Evolutionary conservation across 345 rosid genomes (phyloP).

Genomic region (Mercurialis annua): DNA sequence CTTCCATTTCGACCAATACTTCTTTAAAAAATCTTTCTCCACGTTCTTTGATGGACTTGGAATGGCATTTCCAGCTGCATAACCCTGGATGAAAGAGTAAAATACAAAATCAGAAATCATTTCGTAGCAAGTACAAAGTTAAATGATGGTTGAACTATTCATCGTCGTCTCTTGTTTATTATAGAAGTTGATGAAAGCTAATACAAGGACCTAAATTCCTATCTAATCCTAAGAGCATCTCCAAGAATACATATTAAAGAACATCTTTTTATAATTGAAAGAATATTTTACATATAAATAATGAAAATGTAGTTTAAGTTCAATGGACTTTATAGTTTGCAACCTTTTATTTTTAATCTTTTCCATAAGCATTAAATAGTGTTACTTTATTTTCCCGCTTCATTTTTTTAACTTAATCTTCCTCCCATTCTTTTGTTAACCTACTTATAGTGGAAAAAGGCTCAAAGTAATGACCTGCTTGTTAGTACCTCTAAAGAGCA

Average conservation of each 20-base stretch:
- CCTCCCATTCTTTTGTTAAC: no score
- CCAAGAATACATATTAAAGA: no score
- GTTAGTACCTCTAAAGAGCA: slow-evolving; percentile 82
- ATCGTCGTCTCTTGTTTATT: not conserved
- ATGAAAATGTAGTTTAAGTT: no score
- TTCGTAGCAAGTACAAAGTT: not conserved
- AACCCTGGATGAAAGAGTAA: slow-evolving; percentile 53
- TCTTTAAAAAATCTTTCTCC: slow-evolving; percentile 69
- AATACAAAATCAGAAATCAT: not conserved
- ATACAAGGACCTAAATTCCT: not conserved
- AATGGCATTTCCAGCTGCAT: slow-evolving; percentile 85
- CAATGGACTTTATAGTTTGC: no score
- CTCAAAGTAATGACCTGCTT: slow-evolving; percentile 10
- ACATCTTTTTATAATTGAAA: no score
- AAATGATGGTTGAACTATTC: not conserved
- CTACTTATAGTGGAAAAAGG: not conserved
- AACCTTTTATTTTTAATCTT: no score
- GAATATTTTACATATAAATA: no score
- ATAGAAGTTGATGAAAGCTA: not conserved
- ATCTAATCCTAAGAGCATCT: no score
- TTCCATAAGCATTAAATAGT: no score
- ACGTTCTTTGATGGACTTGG: slow-evolving; percentile 92
- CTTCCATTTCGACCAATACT: slow-evolving; percentile 94
- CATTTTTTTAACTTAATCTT: no score
- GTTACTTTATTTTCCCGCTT: no score